Percentiles rank a stretch among this genome's conserved stretches.
Conservation (phyloP, 1,284 basidiomycete species). For the Ustilago xerochloae region DNA sequence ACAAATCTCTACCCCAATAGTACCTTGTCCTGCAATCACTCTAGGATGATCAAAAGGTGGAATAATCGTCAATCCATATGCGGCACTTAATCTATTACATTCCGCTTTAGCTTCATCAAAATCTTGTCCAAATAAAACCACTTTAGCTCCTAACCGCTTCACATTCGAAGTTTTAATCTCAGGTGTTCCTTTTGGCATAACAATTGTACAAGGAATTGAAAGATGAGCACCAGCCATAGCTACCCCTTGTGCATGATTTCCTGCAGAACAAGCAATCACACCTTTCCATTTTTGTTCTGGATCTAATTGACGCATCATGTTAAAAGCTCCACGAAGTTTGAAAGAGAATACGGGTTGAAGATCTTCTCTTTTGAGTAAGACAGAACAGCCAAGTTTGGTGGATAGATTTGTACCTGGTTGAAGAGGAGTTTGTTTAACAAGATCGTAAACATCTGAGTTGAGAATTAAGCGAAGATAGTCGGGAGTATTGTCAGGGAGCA, state of each 20-base stretch:
- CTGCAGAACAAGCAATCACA: conserved; percentile 96
- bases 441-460: conserved; percentile 91
- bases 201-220: conserved; percentile 92
- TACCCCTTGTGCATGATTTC: conserved; percentile 98
- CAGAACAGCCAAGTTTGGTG: conserved; percentile 85
- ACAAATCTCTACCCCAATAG: conserved; percentile 87
- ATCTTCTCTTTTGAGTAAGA: conserved; percentile 94
- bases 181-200: conserved; percentile 96
- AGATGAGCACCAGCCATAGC: conserved; percentile 89
- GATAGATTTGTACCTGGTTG: conserved; percentile 87
- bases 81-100: conserved; percentile 83
- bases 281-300: conserved; percentile 95
- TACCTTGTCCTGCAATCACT: conserved; percentile 97
- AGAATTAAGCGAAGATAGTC: conserved; percentile 95
- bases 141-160: conserved; percentile 89
- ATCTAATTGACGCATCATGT: conserved; percentile 92
- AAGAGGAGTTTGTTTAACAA: conserved; percentile 90
- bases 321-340: conserved; percentile 93
- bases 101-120: conserved; percentile 98
- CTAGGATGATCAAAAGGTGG: conserved; percentile 98
- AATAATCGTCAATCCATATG: conserved; percentile 86
- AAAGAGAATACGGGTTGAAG: conserved; percentile 98
- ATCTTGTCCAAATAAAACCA: conserved; percentile 89
- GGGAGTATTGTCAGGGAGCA: conserved; percentile 79
- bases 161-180: conserved; percentile 97